Conservation (phyloP, 2,329 filamentous ascomycete genomes). For the Trichophyton schoenleinii region DNA sequence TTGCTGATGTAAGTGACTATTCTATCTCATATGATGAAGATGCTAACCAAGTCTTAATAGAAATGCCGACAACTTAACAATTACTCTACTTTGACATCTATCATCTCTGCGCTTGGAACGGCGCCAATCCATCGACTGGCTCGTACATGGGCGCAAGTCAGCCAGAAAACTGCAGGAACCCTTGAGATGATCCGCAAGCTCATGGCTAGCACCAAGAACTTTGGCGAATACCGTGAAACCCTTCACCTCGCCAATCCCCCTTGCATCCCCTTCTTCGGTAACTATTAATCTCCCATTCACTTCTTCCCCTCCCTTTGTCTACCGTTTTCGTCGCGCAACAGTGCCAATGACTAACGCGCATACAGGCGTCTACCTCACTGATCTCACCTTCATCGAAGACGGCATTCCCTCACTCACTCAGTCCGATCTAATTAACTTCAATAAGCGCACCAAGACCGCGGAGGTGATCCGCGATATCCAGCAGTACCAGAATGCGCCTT, state of each 20-base stretch:
- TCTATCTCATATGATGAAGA: background rate
- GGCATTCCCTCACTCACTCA: slow-evolving; percentile 95
- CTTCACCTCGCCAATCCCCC: slow-evolving; percentile 88
- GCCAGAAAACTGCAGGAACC: slow-evolving; percentile 64
- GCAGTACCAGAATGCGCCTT: slow-evolving; percentile 97
- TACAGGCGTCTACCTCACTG: slow-evolving; percentile 84
- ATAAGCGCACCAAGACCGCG: slow-evolving; percentile 92
- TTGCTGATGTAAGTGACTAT: slow-evolving; percentile 61
- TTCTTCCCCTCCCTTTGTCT: background rate
- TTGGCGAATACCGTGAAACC: slow-evolving; percentile 88
- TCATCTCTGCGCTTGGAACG: slow-evolving; percentile 89
- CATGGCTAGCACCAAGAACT: slow-evolving; percentile 97
- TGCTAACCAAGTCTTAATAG: slow-evolving; percentile 32
- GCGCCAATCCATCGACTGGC: slow-evolving; percentile 89
- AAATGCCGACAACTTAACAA: slow-evolving; percentile 93
- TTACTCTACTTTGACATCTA: slow-evolving; percentile 92
- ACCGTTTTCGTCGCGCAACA: slow-evolving; percentile 6
- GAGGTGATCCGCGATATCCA: slow-evolving; percentile 98
- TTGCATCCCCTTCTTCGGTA: slow-evolving; percentile 97
- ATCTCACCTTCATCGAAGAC: slow-evolving; percentile 96
- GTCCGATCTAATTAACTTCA: slow-evolving; percentile 94
- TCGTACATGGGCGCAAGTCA: slow-evolving; percentile 88
- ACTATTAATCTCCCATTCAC: slow-evolving; percentile 17
- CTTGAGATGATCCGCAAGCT: slow-evolving; percentile 85
- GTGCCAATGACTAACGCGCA: slow-evolving; percentile 11